Conservation (phyloP, 2,329 filamentous ascomycete species). For the Verticillium isaacii region DNA sequence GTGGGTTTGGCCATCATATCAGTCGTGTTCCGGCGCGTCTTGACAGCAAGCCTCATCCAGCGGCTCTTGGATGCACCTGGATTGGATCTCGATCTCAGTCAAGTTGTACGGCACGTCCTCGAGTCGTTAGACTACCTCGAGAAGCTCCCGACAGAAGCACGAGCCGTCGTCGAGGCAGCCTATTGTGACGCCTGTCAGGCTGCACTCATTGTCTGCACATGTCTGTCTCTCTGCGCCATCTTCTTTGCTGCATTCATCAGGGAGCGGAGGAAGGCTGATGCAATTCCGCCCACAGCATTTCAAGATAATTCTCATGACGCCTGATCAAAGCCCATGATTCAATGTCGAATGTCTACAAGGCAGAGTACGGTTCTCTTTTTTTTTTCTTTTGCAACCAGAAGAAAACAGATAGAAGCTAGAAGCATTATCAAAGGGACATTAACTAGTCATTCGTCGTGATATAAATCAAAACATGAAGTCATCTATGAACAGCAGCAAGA, state of each 20-base stretch:
- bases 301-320: too few relatives aligned
- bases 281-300: too few relatives aligned
- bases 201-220: background rate
- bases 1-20: background rate
- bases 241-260: background rate
- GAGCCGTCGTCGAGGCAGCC: background rate
- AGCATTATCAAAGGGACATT: too few relatives aligned
- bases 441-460: too few relatives aligned
- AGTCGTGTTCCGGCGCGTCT: background rate
- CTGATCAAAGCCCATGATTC: too few relatives aligned
- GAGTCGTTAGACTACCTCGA: background rate
- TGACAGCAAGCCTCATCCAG: background rate
- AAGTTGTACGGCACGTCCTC: background rate
- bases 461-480: too few relatives aligned
- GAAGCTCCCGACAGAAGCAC: background rate
- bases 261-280: background rate
- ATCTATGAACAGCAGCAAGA: too few relatives aligned
- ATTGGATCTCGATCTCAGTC: background rate
- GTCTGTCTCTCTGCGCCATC: background rate
- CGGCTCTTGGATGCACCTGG: background rate
- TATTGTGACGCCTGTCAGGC: background rate
- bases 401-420: too few relatives aligned
- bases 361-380: too few relatives aligned
- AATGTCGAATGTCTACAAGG: too few relatives aligned
- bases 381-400: too few relatives aligned